Conservation (phyloP, 306 rosid genomes). For the Hippophae gyantsensis region DNA sequence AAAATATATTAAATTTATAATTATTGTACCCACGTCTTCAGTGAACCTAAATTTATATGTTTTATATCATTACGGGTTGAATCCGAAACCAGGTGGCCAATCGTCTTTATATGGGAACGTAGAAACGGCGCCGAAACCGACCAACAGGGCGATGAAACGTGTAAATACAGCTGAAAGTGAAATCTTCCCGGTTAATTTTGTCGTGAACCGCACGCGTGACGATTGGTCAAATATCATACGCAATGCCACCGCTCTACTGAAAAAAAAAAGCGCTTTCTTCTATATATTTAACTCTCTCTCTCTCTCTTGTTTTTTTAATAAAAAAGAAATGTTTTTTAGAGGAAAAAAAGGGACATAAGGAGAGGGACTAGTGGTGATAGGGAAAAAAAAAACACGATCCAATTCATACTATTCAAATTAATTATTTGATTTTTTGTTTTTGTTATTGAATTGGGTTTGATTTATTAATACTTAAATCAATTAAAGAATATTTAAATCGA, state of each 20-base stretch:
- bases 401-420: no score
- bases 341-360: background rate
- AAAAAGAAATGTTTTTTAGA: background rate
- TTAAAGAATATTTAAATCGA: no score
- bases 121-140: conserved; percentile 44
- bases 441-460: no score
- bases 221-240: conserved; percentile 48
- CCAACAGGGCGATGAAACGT: conserved; percentile 29
- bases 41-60: no score
- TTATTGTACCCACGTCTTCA: no score
- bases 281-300: conserved; percentile 3
- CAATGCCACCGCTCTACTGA: conserved; percentile 3
- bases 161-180: conserved; percentile 14
- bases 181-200: conserved; percentile 28
- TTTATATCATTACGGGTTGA: no score
- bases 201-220: conserved; percentile 79
- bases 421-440: no score
- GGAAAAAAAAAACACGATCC: no score
- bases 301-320: background rate
- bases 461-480: no score
- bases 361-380: no score
- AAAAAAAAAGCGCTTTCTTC: background rate
- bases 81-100: background rate
- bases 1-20: no score
- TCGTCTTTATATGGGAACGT: conserved; percentile 9